A percentile compares a stretch with the other conserved stretches of the same genome.
These are phyloP conservation scores for Solanum appendiculatum DNA, from an alignment of 257 asterid genomes.

Conservation along the genomic window DNA sequence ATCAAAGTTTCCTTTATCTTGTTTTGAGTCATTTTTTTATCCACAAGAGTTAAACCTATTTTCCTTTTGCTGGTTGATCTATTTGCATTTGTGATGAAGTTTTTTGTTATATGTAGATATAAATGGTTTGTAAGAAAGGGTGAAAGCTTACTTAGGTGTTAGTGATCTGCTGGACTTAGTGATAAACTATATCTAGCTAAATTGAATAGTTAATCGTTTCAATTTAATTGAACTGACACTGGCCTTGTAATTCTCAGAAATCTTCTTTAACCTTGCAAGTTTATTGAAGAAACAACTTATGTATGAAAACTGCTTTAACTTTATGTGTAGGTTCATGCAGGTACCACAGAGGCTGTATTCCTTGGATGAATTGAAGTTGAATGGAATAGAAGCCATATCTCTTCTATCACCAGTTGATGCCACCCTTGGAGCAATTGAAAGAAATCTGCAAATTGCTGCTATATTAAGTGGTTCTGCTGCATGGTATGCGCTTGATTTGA, in stretches of 20 bases:
- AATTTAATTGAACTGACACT: not conserved
- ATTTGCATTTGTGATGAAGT: not conserved
- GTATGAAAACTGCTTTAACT: conserved; percentile 1
- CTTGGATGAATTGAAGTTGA: conserved; percentile 76
- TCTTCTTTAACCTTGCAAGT: not conserved
- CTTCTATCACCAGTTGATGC: conserved; percentile 78
- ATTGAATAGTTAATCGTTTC: not conserved
- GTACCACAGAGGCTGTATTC: conserved; percentile 95
- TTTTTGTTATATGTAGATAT: not conserved
- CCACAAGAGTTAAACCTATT: not conserved
- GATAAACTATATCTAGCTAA: not conserved
- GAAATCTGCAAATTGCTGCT: conserved; percentile 63
- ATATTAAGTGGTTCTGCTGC: conserved; percentile 62
- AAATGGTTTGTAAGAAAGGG: not conserved
- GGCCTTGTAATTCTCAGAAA: not conserved
- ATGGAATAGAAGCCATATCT: conserved; percentile 68
- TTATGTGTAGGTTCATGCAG: conserved; percentile 39
- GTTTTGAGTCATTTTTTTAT: no score
- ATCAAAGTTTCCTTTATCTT: no score
- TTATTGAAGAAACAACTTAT: not conserved
- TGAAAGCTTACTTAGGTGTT: not conserved
- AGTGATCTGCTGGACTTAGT: not conserved
- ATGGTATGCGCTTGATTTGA: conserved; percentile 46
- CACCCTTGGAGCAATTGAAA: conserved; percentile 63
- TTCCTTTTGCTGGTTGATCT: not conserved